A percentile compares a stretch with the other conserved stretches of the same genome.
Conservation (phyloP, 2,329 filamentous ascomycete species). For the Metarhizium humberi region DNA sequence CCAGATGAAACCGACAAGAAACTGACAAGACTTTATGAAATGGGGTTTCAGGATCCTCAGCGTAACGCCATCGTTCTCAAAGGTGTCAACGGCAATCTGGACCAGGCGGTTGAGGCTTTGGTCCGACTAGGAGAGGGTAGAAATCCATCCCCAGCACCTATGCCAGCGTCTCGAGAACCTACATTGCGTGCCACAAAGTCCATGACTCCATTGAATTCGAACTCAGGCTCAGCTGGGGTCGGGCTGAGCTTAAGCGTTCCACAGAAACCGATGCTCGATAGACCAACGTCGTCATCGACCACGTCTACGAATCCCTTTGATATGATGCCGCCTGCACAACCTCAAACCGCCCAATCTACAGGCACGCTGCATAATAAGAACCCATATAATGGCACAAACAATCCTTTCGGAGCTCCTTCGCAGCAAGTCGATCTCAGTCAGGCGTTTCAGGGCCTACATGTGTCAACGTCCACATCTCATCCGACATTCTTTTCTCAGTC, state of each 20-base stretch:
- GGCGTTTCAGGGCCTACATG: slow-evolving; percentile 66
- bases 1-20: slow-evolving; percentile 64
- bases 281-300: slow-evolving; percentile 31
- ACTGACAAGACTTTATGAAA: slow-evolving; percentile 67
- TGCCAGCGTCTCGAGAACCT: slow-evolving; percentile 33
- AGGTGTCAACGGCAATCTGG: slow-evolving; percentile 74
- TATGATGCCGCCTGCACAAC: slow-evolving; percentile 41
- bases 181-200: slow-evolving; percentile 40
- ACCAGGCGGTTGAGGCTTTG: slow-evolving; percentile 76
- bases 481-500: slow-evolving; percentile 62
- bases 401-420: slow-evolving; percentile 56
- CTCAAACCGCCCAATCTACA: slow-evolving; percentile 57
- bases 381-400: slow-evolving; percentile 47
- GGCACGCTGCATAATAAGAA: slow-evolving; percentile 51
- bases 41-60: slow-evolving; percentile 83
- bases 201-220: slow-evolving; percentile 42
- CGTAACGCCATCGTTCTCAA: slow-evolving; percentile 75
- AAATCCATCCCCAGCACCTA: slow-evolving; percentile 29
- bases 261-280: slow-evolving; percentile 19
- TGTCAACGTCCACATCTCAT: slow-evolving; percentile 43
- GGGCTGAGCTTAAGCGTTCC: slow-evolving; percentile 24
- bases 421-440: slow-evolving; percentile 39
- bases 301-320: slow-evolving; percentile 61
- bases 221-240: slow-evolving; percentile 19
- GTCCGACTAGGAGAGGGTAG: slow-evolving; percentile 70